Evolutionary conservation across 257 asterid species (phyloP), one percentile per base, ranked within the genome.

Genomic region (Cynanchum wilfordii): DNA sequence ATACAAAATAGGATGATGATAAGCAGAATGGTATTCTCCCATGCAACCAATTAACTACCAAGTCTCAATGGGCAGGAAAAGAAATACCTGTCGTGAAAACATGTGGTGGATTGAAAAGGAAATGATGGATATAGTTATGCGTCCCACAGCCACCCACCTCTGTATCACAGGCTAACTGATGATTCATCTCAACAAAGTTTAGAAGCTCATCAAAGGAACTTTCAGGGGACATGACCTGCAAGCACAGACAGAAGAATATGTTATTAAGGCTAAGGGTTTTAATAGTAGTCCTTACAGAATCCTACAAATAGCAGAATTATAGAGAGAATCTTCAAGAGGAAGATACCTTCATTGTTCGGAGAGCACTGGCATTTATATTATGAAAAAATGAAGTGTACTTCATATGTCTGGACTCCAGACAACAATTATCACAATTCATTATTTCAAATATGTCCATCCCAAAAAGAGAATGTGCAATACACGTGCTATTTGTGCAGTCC

Each of bases 91-190:
- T 84, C 50, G 95, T 89, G 84, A 91, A 94, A 77, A 91, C 91
- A 84, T 91, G 96, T 19, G 99, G 98, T 51, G 89, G 86, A 52
- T 80, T 75, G 67, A 97, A 90, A 79, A 94, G 96, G 66, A 92
- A 83, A 83, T 89, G 99, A 78, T 91, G 93, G 74, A 91, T 87
- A 76, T 87, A 84, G 84, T 90, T 94, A 50, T 76, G 89, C 86
- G 79, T 85, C 76, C 98, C 98, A 83, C 99, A 94, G 59, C 97
- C 99, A 60, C 92, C 87, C 80, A 74, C 89, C 59, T 91, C 97
- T 54, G 87, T 83, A 85, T 91, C 97, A 85, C 99, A 94, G 74
- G 97, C 92, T 85, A 94, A 81, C 84, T 86, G 99, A 83, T 94
- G 93, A 82, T 89, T 89, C 92, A 88, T 91, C 85, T 94, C 99